A percentile compares a stretch with the other conserved stretches of the same genome.
These are phyloP conservation scores for Castanea crenata DNA, from an alignment of 306 rosid genomes.

Conservation along the genomic window DNA sequence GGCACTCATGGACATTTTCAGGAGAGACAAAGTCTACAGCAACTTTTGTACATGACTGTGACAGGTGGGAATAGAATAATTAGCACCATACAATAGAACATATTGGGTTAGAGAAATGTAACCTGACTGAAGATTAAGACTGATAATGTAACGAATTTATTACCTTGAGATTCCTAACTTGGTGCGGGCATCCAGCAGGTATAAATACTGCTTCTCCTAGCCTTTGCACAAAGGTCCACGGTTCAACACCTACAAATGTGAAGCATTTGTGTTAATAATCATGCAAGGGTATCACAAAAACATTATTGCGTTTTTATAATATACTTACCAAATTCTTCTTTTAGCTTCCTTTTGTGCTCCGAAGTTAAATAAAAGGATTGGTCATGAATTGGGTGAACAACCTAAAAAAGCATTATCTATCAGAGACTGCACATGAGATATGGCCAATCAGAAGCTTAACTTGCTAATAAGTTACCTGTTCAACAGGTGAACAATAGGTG, in stretches of 20 bases:
- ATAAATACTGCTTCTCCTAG: conserved; percentile 86
- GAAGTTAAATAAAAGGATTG: conserved; percentile 67
- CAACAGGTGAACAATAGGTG: conserved; percentile 64
- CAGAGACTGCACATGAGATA: conserved; percentile 9
- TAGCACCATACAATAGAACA: neutral
- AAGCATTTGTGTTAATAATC: conserved; percentile 4
- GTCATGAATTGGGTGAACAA: conserved; percentile 80
- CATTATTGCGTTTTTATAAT: conserved; percentile 4
- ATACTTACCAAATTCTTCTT: conserved; percentile 70
- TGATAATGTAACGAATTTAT: conserved; percentile 10
- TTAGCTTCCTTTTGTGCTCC: conserved; percentile 71
- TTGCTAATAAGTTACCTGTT: conserved; percentile 41
- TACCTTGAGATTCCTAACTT: conserved; percentile 88
- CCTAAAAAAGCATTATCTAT: conserved; percentile 35
- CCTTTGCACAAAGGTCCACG: conserved; percentile 77
- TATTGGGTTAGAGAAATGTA: neutral
- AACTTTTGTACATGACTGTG: conserved; percentile 81
- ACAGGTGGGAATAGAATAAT: conserved; percentile 7
- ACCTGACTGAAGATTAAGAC: neutral
- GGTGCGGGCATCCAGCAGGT: conserved; percentile 94
- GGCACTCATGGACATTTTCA: conserved; percentile 69
- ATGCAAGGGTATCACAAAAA: conserved; percentile 1
- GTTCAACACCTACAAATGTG: conserved; percentile 53
- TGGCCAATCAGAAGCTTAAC: conserved; percentile 5
- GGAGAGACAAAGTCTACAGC: conserved; percentile 86